phyloP scores from a whole-genome alignment of 768 basidiomycete genomes.

The Galerina sulciceps region DNA sequence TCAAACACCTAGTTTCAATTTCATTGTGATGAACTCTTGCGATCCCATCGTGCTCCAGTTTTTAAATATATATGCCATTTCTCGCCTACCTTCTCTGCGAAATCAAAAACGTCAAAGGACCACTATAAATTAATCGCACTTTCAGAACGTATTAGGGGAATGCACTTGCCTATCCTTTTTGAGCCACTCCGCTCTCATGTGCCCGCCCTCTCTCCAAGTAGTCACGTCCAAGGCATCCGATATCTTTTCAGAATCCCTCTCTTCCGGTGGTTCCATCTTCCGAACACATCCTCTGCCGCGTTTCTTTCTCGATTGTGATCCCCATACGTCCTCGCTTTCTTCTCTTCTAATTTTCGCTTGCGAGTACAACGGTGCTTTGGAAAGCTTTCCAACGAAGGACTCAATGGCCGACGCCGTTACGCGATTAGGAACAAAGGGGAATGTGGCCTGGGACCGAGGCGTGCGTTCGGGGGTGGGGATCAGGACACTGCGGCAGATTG shows the following conservation, averaged over 20 bases:
- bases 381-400: constrained; percentile 55
- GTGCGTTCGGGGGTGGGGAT: constrained; percentile 53
- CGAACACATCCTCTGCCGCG: constrained; percentile 36
- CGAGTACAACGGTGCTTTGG: constrained; percentile 35
- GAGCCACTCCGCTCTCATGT: constrained; percentile 57
- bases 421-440: constrained; percentile 70
- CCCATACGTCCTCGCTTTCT: constrained; percentile 42
- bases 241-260: constrained; percentile 28
- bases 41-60: constrained; percentile 54
- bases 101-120: constrained; percentile 16
- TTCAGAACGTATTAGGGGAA: constrained; percentile 12
- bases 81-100: constrained; percentile 55
- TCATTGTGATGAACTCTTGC: constrained; percentile 57
- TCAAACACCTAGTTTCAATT: constrained; percentile 59
- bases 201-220: constrained; percentile 59
- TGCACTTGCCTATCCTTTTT: constrained; percentile 54
- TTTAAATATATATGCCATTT: constrained; percentile 53
- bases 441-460: constrained; percentile 54
- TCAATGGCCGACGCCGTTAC: constrained; percentile 54
- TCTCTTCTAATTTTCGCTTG: constrained; percentile 45
- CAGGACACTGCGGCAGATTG: constrained; percentile 62
- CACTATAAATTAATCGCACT: constrained; percentile 7
- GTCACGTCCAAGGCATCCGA: constrained; percentile 38
- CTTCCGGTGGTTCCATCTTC: constrained; percentile 44
- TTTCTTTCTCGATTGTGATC: constrained; percentile 36